phyloP scores from a whole-genome alignment of 2,329 filamentous ascomycete genomes.

The Clarireedia paspali region DNA sequence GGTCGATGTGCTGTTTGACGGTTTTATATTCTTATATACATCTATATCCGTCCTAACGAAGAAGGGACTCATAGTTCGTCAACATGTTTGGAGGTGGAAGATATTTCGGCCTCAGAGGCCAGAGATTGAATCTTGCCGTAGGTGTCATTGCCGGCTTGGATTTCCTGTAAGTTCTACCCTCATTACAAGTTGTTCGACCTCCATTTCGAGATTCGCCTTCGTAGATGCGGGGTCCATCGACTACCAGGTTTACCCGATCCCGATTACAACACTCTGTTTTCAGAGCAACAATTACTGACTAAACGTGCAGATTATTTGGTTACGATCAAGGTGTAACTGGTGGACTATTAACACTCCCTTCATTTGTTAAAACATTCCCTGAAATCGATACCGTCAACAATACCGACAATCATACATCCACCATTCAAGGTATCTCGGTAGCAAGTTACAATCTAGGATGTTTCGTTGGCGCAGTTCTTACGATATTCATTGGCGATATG shows the following conservation, averaged over 20 bases:
- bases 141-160: slow-evolving; percentile 65
- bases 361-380: slow-evolving; percentile 5
- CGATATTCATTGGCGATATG: slow-evolving; percentile 24
- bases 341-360: slow-evolving; percentile 34
- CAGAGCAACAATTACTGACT: not conserved
- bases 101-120: slow-evolving; percentile 60
- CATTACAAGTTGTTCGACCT: not conserved
- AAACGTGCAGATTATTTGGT: slow-evolving; percentile 32
- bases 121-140: slow-evolving; percentile 59
- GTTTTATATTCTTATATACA: not conserved
- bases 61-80: not conserved
- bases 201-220: not conserved
- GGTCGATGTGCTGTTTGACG: too few relatives aligned
- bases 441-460: slow-evolving; percentile 37
- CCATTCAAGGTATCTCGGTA: slow-evolving; percentile 7
- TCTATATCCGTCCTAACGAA: not conserved
- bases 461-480: slow-evolving; percentile 36
- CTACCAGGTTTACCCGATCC: not conserved
- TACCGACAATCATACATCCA: slow-evolving; percentile 2
- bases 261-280: not conserved
- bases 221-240: too few relatives aligned
- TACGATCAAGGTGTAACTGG: slow-evolving; percentile 34
- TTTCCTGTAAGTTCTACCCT: slow-evolving; percentile 48
- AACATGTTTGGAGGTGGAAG: slow-evolving; percentile 22
- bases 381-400: slow-evolving; percentile 11